phyloP scores from a whole-genome alignment of 176 grass and related monocot genomes.

The Oryza longistaminata region DNA sequence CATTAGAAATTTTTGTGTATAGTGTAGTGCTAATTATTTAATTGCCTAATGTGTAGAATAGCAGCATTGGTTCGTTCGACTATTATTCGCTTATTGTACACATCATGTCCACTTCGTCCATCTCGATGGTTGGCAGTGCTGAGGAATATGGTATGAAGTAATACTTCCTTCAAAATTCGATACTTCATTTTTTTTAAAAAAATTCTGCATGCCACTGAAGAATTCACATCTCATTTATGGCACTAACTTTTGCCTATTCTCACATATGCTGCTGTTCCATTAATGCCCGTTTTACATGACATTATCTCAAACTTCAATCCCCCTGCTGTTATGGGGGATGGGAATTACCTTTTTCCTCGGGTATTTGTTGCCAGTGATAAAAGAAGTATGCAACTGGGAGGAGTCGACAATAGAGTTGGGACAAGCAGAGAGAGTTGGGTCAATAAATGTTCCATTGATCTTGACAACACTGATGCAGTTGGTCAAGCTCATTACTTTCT shows the following conservation, averaged over 20 bases:
- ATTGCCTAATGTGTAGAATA: conserved; percentile 62
- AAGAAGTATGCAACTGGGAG: neutral
- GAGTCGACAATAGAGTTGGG: neutral
- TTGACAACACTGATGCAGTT: neutral
- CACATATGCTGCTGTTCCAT: neutral
- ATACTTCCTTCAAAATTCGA: conserved; percentile 6
- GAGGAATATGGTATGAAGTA: conserved; percentile 64
- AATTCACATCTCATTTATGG: neutral
- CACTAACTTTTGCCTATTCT: neutral
- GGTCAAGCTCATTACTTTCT: neutral
- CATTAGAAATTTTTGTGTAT: conserved; percentile 9
- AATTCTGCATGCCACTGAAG: neutral
- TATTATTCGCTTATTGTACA: conserved; percentile 85
- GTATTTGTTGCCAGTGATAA: neutral
- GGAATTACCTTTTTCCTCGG: neutral
- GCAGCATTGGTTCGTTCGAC: conserved; percentile 83
- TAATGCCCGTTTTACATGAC: neutral
- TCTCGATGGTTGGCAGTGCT: conserved; percentile 87
- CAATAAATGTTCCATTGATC: neutral
- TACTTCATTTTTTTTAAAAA: neutral
- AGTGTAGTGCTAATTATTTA: conserved; percentile 6
- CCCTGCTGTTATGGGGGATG: neutral
- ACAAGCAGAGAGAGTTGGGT: no score
- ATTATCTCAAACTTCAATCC: neutral
- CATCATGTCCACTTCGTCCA: conserved; percentile 76